These are phyloP conservation scores for Pythium vanterpoolii DNA, from an alignment of 352 stramenopile genomes.

Conservation along the genomic window DNA sequence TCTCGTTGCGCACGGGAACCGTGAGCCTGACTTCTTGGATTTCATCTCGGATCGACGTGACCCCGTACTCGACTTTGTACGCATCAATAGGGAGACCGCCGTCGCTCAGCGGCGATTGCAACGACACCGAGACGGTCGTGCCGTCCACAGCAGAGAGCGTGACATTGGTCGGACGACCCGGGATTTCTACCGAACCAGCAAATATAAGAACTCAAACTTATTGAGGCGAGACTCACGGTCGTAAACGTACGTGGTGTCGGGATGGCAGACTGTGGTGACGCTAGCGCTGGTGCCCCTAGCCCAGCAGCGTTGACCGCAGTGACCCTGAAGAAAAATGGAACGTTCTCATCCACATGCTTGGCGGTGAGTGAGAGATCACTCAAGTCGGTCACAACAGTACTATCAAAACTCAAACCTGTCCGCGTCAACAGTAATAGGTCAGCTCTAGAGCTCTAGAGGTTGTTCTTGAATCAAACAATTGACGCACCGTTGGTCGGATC, in stretches of 20 bases:
- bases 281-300: constrained; percentile 51
- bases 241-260: constrained; percentile 78
- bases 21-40: constrained; percentile 63
- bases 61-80: constrained; percentile 91
- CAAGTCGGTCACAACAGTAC: constrained; percentile 85
- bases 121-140: constrained; percentile 75
- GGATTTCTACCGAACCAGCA: constrained; percentile 39
- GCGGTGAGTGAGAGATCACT: constrained; percentile 81
- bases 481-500: constrained; percentile 65
- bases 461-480: not conserved
- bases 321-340: constrained; percentile 94
- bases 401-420: constrained; percentile 81
- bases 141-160: constrained; percentile 83
- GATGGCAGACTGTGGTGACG: constrained; percentile 80
- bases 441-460: not conserved
- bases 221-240: too few relatives aligned
- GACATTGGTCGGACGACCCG: constrained; percentile 61
- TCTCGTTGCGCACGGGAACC: constrained; percentile 65
- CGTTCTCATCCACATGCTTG: constrained; percentile 88
- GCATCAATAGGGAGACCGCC: constrained; percentile 84
- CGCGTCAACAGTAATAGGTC: not conserved
- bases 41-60: constrained; percentile 76
- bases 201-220: not conserved
- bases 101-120: constrained; percentile 79
- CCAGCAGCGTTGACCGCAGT: constrained; percentile 90